A percentile compares a stretch with the other conserved stretches of the same genome.
These are phyloP conservation scores for Stevia rebaudiana DNA, from an alignment of 140 eudicot genomes.

Conservation along the genomic window DNA sequence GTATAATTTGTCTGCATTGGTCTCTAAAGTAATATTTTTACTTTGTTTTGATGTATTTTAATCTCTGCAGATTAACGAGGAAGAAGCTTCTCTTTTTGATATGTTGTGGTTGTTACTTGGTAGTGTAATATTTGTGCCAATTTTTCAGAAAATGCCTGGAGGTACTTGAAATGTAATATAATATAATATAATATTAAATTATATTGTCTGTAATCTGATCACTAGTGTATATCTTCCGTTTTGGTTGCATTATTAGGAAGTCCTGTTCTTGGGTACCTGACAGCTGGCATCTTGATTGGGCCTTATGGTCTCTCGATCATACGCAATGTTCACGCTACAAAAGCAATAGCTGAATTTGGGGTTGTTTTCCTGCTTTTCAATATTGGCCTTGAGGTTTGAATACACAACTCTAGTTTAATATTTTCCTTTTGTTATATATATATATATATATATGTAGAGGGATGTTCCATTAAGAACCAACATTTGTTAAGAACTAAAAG, in stretches of 20 bases:
- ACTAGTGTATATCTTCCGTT: constrained; percentile 19
- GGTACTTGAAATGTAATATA: constrained; percentile 54
- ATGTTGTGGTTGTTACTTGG: constrained; percentile 90
- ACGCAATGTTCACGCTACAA: constrained; percentile 90
- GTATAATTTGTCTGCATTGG: constrained; percentile 12
- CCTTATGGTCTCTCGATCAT: constrained; percentile 97
- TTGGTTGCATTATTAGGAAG: constrained; percentile 47
- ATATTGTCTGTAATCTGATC: constrained; percentile 11
- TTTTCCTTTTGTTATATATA: no score
- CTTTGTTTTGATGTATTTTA: constrained; percentile 6
- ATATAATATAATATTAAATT: neutral
- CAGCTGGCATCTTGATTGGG: constrained; percentile 98
- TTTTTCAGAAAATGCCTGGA: constrained; percentile 98
- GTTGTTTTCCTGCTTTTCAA: constrained; percentile 95
- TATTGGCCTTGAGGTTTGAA: constrained; percentile 91
- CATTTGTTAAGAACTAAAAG: no score
- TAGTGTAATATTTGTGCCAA: constrained; percentile 95
- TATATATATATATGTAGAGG: no score
- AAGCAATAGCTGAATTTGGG: constrained; percentile 99
- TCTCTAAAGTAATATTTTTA: neutral
- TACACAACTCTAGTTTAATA: neutral
- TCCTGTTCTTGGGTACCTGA: constrained; percentile 98
- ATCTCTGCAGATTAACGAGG: constrained; percentile 70
- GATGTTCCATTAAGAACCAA: no score
- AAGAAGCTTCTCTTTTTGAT: constrained; percentile 96